These are phyloP conservation scores for Dalbergia cultrata DNA, from an alignment of 306 rosid species.

Conservation along the genomic window DNA sequence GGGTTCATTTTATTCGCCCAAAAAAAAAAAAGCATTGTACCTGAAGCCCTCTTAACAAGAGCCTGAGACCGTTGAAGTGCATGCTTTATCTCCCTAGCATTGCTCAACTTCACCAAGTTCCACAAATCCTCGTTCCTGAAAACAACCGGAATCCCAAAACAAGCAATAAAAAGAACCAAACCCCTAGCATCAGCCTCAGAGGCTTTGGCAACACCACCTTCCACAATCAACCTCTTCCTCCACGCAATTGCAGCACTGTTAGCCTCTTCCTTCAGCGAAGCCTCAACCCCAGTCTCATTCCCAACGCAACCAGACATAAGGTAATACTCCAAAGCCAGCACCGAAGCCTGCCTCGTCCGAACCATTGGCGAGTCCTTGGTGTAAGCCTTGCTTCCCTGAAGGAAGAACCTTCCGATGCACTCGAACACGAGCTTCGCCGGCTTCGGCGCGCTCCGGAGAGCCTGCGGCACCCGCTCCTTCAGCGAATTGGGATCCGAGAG, in stretches of 20 bases:
- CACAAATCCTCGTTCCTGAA: constrained; percentile 57
- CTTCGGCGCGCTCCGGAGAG: constrained; percentile 57
- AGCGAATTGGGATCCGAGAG: constrained; percentile 44
- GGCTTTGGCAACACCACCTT: constrained; percentile 61
- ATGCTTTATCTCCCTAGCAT: constrained; percentile 46
- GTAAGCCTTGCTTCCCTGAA: constrained; percentile 70
- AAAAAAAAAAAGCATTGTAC: constrained; percentile 29
- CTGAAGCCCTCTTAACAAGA: constrained; percentile 50
- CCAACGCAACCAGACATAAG: constrained; percentile 58
- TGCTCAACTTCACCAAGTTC: constrained; percentile 55
- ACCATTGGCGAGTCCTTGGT: constrained; percentile 54
- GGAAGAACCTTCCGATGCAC: constrained; percentile 67
- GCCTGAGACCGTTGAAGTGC: constrained; percentile 53
- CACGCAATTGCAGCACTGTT: constrained; percentile 54
- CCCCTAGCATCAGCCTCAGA: constrained; percentile 66
- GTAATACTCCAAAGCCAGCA: constrained; percentile 60
- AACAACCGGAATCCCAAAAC: constrained; percentile 56
- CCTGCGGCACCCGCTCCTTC: constrained; percentile 52
- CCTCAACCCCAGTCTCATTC: constrained; percentile 21
- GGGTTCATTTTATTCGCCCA: not conserved
- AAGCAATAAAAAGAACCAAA: constrained; percentile 62
- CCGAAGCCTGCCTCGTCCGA: constrained; percentile 57
- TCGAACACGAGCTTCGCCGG: constrained; percentile 64
- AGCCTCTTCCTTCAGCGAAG: constrained; percentile 55
- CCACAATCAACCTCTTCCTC: constrained; percentile 61